Base-by-base conservation (phyloP, 176 grass and related monocot genomes). In the Pharus latifolius region DNA sequence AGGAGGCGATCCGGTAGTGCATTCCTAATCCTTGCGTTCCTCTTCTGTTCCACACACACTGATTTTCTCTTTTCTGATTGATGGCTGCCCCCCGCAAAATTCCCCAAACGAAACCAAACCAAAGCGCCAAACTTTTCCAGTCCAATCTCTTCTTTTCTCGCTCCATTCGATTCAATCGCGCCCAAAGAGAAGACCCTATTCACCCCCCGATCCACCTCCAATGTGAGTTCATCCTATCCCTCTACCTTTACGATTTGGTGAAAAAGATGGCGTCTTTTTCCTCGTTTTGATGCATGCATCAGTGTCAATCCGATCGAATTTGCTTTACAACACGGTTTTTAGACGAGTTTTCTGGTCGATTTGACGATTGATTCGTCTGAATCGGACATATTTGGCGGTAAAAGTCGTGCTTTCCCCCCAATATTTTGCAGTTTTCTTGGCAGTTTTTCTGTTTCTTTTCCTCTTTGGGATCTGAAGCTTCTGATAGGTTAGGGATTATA, bases 181-280 rank as follows among this genome's bases (percentile, higher is more conserved):
- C 23, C 52, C 80, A 52, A 82, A 25, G 70, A 43, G 61, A 64
- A 51, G 47, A 12, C 44, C 11, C 35, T 9, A 4, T 9, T 9
- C 6, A 38, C 8, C 35, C 35, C 0, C 25, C 16, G 6, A 0
- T 42, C 67, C 58, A 24, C 59, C 78, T 72, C 78, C 78, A 73
- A 75, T 82, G 80, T 82, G 54, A 75, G 71, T 61, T 52, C 63
- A 1, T 41, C 56, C 2, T 56, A 71, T 72, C 47, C 55, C 62
- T 18, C 53, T 18, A 0, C 57, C 32, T 11, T 10, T 0, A 6
- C 23, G 19, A 6, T 15, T 31, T 17, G n/a, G n/a, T n/a, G n/a
- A n/a, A n/a, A n/a, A n/a, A n/a, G n/a, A n/a, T 22, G 0, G 8
- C 3, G 2, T 29, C 22, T 2, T 46, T 26, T 26, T 2, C 5